Evolutionary conservation across 805 yeast species (phyloP).

Genomic region (Saturnispora diversa): DNA sequence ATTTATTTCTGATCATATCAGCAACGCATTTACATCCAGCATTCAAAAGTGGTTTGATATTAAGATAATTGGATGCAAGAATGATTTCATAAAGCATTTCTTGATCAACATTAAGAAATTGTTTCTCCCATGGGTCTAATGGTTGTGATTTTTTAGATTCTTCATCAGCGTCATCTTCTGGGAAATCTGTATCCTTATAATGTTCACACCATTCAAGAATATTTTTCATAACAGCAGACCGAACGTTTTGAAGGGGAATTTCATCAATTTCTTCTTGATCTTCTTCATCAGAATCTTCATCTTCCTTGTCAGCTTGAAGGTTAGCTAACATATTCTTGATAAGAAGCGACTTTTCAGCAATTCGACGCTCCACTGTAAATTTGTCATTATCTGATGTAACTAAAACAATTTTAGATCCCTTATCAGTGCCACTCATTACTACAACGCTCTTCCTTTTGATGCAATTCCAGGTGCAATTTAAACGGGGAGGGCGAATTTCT

Average conservation of each 20-base stretch:
- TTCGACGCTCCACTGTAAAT: slow-evolving; percentile 68
- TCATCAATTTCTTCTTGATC: slow-evolving; percentile 62
- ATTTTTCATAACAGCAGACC: slow-evolving; percentile 78
- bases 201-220: slow-evolving; percentile 97
- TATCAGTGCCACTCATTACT: background rate
- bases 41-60: slow-evolving; percentile 65
- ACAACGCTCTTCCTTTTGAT: background rate
- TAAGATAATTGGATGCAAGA: slow-evolving; percentile 71
- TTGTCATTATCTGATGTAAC: slow-evolving; percentile 76
- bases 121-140: slow-evolving; percentile 92
- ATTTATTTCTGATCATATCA: slow-evolving; percentile 73
- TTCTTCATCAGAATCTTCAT: slow-evolving; percentile 35
- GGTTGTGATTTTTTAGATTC: slow-evolving; percentile 85
- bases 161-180: slow-evolving; percentile 72
- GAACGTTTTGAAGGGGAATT: slow-evolving; percentile 85
- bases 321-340: slow-evolving; percentile 84
- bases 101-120: slow-evolving; percentile 88
- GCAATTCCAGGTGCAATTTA: background rate
- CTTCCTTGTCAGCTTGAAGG: slow-evolving; percentile 34
- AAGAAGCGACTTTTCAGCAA: slow-evolving; percentile 79
- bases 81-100: slow-evolving; percentile 79
- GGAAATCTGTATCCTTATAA: slow-evolving; percentile 72
- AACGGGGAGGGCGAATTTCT: background rate
- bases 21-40: slow-evolving; percentile 79
- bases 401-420: slow-evolving; percentile 25